phyloP scores from a whole-genome alignment of 2,329 filamentous ascomycete genomes.

The Diplodia corticola region DNA sequence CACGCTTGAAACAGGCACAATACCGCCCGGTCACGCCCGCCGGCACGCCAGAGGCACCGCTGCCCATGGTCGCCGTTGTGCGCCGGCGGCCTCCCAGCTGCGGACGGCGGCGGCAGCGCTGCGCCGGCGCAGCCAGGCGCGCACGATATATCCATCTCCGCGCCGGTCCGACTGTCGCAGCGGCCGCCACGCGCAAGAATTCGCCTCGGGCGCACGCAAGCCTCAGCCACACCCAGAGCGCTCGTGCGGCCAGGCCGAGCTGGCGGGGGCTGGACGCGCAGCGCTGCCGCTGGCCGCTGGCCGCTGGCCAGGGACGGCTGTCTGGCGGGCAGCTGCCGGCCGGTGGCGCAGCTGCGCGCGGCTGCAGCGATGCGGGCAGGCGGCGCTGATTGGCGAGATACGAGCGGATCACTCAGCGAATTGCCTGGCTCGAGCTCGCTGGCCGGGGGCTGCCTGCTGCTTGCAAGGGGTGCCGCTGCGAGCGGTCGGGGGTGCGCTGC shows the following conservation, averaged over 20 bases:
- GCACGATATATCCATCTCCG: conserved; percentile 9
- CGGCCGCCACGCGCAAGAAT: conserved; percentile 5
- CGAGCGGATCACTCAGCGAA: conserved; percentile 15
- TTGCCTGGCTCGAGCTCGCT: conserved; percentile 18
- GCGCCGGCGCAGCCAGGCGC: background rate
- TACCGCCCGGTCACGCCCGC: conserved; percentile 11
- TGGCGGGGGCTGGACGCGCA: conserved; percentile 1
- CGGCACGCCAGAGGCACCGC: conserved; percentile 2
- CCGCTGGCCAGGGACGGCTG: background rate
- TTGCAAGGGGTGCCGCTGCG: conserved; percentile 9
- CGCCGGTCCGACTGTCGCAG: conserved; percentile 11
- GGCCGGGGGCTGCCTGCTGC: too few species aligned
- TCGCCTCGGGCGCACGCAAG: conserved; percentile 10
- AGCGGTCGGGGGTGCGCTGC: background rate
- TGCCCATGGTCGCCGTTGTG: conserved; percentile 7
- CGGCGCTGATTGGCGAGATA: conserved; percentile 15
- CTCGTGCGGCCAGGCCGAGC: conserved; percentile 12
- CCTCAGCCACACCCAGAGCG: conserved; percentile 17
- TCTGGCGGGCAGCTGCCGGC: conserved; percentile 2
- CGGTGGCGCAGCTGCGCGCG: conserved; percentile 15
- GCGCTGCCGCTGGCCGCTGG: too few species aligned
- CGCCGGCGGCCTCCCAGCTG: background rate
- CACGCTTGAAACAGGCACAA: conserved; percentile 19
- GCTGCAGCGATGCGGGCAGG: conserved; percentile 5
- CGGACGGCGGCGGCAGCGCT: background rate